Evolutionary conservation across 2,329 filamentous ascomycete species (phyloP).

Genomic region (Stagonosporopsis rhizophila): DNA sequence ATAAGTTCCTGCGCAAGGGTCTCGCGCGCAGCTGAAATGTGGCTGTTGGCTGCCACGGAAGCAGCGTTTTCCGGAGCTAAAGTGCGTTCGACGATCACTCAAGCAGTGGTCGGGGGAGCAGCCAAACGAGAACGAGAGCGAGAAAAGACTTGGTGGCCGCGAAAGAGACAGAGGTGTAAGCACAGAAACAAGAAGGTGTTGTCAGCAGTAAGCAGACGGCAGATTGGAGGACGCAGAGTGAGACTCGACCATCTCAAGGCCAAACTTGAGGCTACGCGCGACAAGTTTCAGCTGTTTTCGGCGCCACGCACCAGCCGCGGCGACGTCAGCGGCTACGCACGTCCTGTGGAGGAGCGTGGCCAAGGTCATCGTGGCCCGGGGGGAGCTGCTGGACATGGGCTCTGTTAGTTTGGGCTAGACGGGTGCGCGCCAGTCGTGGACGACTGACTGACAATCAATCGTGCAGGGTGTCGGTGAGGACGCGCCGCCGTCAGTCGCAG

Average conservation of each 20-base stretch:
- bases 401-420: conserved; percentile 9
- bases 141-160: neutral
- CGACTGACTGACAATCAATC: neutral
- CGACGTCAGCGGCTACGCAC: conserved; percentile 37
- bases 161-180: neutral
- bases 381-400: neutral
- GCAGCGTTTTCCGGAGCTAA: conserved; percentile 29
- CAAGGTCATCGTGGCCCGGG: conserved; percentile 5
- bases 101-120: too few relatives aligned
- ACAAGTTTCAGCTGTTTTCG: conserved; percentile 30
- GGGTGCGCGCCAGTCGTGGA: neutral
- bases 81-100: conserved; percentile 22
- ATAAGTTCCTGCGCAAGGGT: too few relatives aligned
- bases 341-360: conserved; percentile 20
- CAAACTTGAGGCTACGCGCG: conserved; percentile 24
- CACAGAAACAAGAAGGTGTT: conserved; percentile 5
- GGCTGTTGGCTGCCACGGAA: conserved; percentile 26
- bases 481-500: neutral
- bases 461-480: conserved; percentile 8
- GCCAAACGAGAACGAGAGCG: conserved; percentile 11
- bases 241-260: conserved; percentile 18
- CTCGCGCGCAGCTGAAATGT: neutral
- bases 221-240: conserved; percentile 5
- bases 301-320: too few relatives aligned
- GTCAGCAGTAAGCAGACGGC: conserved; percentile 9